Conservation (phyloP, 169 alveolate species). For the Eimeria maxima region DNA sequence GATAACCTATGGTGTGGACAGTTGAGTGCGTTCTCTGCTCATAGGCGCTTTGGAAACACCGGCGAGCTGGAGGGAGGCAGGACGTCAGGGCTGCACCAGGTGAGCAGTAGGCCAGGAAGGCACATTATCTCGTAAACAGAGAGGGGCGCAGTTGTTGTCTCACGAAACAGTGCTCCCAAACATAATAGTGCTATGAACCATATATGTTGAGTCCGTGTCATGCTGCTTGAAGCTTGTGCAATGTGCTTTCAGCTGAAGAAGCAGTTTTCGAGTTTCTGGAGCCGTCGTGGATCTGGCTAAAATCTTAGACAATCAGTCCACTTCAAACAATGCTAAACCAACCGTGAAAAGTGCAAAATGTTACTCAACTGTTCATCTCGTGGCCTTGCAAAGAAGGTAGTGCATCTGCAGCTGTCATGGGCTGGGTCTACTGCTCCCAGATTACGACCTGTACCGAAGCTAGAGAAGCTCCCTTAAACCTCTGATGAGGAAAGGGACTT, state of each 20-base stretch:
- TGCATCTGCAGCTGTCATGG: not conserved
- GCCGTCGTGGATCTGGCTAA: conserved; percentile 39
- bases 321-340: no score
- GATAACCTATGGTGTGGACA: not conserved
- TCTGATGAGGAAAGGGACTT: not conserved
- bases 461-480: not conserved
- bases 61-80: conserved; percentile 7
- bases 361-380: no score
- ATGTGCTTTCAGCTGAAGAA: conserved; percentile 47
- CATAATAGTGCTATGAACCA: no score
- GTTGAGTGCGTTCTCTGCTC: not conserved
- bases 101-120: not conserved
- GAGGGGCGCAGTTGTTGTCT: no score
- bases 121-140: not conserved
- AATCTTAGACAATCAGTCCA: not conserved
- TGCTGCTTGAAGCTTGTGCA: not conserved
- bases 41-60: conserved; percentile 43
- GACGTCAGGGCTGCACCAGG: conserved; percentile 37
- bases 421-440: not conserved
- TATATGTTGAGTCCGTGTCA: no score
- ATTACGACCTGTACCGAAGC: not conserved
- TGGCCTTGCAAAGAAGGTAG: not conserved
- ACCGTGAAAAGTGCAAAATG: no score
- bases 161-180: not conserved
- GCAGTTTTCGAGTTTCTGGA: conserved; percentile 40